Percentiles rank a stretch among this genome's conserved stretches.
phyloP scores from a whole-genome alignment of 768 basidiomycete genomes.

The Coprinopsis sp. region DNA sequence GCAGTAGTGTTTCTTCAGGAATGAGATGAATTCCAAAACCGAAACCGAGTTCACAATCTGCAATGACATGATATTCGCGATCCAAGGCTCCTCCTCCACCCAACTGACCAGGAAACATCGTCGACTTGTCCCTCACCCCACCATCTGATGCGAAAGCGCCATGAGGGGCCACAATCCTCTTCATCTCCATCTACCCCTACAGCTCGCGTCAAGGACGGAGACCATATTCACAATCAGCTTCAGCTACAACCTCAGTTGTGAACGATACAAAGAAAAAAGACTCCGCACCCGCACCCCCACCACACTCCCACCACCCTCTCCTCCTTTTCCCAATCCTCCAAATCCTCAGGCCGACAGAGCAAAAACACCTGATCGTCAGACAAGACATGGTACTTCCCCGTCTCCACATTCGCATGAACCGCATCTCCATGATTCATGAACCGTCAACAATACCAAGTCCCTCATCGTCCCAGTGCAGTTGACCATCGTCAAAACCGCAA shows the following conservation, averaged over 20 bases:
- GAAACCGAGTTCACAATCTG: too few species aligned
- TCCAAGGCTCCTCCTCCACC: constrained; percentile 1
- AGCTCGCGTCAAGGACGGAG: too few species aligned
- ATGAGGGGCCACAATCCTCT: constrained; percentile 3
- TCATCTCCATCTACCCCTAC: not conserved
- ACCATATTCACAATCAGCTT: too few species aligned
- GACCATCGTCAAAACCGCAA: not conserved
- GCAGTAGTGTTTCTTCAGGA: too few species aligned
- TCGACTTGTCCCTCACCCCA: constrained; percentile 6
- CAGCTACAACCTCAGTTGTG: too few species aligned
- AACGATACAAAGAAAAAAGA: too few species aligned
- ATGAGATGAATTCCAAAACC: too few species aligned
- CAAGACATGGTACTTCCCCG: constrained; percentile 4
- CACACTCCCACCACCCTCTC: not conserved
- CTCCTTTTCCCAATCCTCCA: not conserved
- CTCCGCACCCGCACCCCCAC: not conserved
- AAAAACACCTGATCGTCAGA: constrained; percentile 6
- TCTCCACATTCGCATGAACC: not conserved
- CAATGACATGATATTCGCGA: not conserved
- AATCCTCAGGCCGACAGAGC: constrained; percentile 3
- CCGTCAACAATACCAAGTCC: not conserved
- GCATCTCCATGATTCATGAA: constrained; percentile 7
- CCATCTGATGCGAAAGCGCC: constrained; percentile 9
- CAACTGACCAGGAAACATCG: not conserved
- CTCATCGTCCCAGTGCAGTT: not conserved